These are phyloP conservation scores for Microdochium bolleyi DNA, from an alignment of 2,329 filamentous ascomycete species.

Conservation along the genomic window DNA sequence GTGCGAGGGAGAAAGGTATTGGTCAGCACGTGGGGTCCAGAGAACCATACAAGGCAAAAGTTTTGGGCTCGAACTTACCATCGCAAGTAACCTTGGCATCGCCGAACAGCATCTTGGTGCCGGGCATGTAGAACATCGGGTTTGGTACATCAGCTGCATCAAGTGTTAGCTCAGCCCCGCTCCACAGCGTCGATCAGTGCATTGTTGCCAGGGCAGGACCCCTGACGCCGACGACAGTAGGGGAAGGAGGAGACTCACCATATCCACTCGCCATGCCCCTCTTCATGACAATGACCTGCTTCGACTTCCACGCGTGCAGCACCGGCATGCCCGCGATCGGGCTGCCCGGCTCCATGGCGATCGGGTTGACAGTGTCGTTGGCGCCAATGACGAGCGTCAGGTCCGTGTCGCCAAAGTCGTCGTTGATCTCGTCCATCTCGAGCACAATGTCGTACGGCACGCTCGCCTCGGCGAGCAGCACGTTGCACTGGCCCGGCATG, in stretches of 20 bases:
- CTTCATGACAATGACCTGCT: conserved; percentile 92
- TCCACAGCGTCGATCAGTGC: conserved; percentile 1
- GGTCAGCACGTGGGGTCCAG: not conserved
- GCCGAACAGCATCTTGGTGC: conserved; percentile 85
- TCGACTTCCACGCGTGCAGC: conserved; percentile 87
- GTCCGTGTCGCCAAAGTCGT: conserved; percentile 81
- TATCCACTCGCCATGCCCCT: conserved; percentile 82
- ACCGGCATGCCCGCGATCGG: conserved; percentile 91
- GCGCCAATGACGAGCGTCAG: conserved; percentile 84
- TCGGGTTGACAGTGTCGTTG: conserved; percentile 89
- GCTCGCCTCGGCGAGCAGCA: conserved; percentile 77
- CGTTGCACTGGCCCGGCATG: conserved; percentile 92
- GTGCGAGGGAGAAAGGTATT: not conserved
- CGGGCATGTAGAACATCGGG: conserved; percentile 88
- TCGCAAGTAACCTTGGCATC: conserved; percentile 81
- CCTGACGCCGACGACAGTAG: no score
- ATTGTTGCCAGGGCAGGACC: not conserved
- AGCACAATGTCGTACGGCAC: conserved; percentile 89
- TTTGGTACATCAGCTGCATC: conserved; percentile 74
- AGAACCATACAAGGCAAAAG: no score
- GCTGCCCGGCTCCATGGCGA: conserved; percentile 74
- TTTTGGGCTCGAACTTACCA: conserved; percentile 38
- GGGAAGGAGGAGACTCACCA: conserved; percentile 42
- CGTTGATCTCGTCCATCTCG: conserved; percentile 96
- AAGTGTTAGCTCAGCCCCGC: not conserved